Conservation (phyloP, 1,284 basidiomycete genomes). For the Cryptococcus neoformans region DNA sequence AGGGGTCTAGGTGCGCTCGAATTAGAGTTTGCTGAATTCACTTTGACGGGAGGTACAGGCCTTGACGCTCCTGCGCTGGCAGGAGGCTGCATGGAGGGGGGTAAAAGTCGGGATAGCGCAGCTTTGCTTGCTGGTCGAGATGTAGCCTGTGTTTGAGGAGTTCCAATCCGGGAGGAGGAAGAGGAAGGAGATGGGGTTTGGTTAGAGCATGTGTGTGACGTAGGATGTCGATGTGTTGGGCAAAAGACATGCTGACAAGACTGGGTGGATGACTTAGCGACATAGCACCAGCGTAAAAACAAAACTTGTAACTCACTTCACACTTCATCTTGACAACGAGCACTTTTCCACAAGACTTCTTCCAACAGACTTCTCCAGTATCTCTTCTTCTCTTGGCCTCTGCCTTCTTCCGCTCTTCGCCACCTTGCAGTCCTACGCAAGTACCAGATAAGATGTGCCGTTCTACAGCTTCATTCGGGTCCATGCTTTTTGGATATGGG, state of each 20-base stretch:
- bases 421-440: conserved; percentile 41
- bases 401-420: conserved; percentile 37
- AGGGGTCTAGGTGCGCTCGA: neutral
- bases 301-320: conserved; percentile 28
- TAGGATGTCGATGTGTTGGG: conserved; percentile 2
- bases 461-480: conserved; percentile 47
- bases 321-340: conserved; percentile 48
- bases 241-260: conserved; percentile 34
- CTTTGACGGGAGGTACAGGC: too few relatives aligned
- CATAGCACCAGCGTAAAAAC: neutral
- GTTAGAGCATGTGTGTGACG: conserved; percentile 3
- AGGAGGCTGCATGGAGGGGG: neutral
- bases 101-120: conserved; percentile 30
- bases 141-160: conserved; percentile 17
- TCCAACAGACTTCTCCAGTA: conserved; percentile 45
- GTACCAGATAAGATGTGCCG: conserved; percentile 40
- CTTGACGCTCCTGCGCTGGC: neutral
- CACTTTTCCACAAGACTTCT: conserved; percentile 40
- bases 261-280: conserved; percentile 6
- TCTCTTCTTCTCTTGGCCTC: conserved; percentile 38
- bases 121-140: conserved; percentile 20
- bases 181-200: conserved; percentile 14
- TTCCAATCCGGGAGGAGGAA: conserved; percentile 14
- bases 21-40: neutral
- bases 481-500: conserved; percentile 21